Conservation (phyloP, 257 asterid species). For the Salvia splendens region DNA sequence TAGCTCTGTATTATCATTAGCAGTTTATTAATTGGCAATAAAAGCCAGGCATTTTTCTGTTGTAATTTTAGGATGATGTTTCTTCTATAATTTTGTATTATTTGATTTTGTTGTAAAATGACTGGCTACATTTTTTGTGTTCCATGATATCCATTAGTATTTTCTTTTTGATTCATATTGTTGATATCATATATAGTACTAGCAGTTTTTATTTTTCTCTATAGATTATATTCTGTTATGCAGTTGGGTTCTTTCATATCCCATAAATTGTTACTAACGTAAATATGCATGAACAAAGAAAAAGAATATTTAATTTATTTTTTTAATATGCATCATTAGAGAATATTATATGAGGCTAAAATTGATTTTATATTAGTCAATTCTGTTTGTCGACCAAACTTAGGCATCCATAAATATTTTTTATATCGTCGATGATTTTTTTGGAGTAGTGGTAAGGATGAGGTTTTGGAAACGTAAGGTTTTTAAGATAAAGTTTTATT, state of each 20-base stretch:
- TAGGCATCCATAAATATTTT: not conserved
- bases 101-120: not conserved
- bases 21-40: conserved; percentile 11
- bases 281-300: not conserved
- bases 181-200: too few relatives aligned
- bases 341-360: not conserved
- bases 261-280: too few relatives aligned
- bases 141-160: too few relatives aligned
- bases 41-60: not conserved
- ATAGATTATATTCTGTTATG: too few relatives aligned
- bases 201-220: too few relatives aligned
- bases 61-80: conserved; percentile 14
- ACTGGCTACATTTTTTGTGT: not conserved
- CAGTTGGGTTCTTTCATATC: too few relatives aligned
- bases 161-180: too few relatives aligned
- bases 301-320: not conserved
- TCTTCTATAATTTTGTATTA: not conserved
- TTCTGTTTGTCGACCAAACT: not conserved
- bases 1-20: not conserved
- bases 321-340: not conserved
- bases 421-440: too few relatives aligned
- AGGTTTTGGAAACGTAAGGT: too few relatives aligned
- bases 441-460: too few relatives aligned
- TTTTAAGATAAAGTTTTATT: too few relatives aligned
- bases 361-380: not conserved